Evolutionary conservation across 495 filamentous ascomycete species (phyloP).

Genomic region (Viridothelium virens): DNA sequence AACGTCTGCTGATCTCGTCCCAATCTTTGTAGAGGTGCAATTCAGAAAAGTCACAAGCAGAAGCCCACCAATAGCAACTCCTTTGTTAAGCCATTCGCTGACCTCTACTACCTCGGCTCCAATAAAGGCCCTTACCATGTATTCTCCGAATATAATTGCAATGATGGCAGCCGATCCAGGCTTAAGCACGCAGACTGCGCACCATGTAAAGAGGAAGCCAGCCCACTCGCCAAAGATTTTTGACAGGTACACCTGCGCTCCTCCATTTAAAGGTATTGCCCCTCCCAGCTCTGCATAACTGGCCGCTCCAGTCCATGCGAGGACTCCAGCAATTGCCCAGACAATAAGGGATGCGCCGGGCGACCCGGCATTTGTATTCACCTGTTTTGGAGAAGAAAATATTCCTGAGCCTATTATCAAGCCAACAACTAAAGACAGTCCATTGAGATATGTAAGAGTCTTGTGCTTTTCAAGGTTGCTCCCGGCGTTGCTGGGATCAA

Average conservation of each 20-base stretch:
- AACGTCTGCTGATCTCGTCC: conserved; percentile 73
- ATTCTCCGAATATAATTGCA: conserved; percentile 95
- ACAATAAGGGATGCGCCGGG: conserved; percentile 84
- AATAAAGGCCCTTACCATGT: conserved; percentile 76
- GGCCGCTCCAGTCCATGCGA: conserved; percentile 94
- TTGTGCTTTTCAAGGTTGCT: conserved; percentile 76
- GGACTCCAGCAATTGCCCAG: conserved; percentile 79
- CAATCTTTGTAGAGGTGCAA: conserved; percentile 80
- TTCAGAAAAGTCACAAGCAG: conserved; percentile 73
- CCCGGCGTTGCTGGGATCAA: conserved; percentile 41
- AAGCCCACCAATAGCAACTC: conserved; percentile 70
- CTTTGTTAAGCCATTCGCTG: conserved; percentile 85
- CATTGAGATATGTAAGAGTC: conserved; percentile 88
- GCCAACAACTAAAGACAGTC: conserved; percentile 80
- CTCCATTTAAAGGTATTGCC: conserved; percentile 91
- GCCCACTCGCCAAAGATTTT: conserved; percentile 93
- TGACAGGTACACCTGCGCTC: conserved; percentile 81
- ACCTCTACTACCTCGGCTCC: conserved; percentile 68
- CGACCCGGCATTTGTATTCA: conserved; percentile 86
- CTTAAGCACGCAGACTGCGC: conserved; percentile 86
- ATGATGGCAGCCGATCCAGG: conserved; percentile 91
- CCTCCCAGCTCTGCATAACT: conserved; percentile 95
- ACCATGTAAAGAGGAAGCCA: conserved; percentile 94
- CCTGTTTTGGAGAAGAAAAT: conserved; percentile 89
- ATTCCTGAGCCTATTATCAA: conserved; percentile 97